These are phyloP conservation scores for Saccharomycopsis oosterbeekiorum DNA, from an alignment of 805 yeast genomes.

Conservation along the genomic window DNA sequence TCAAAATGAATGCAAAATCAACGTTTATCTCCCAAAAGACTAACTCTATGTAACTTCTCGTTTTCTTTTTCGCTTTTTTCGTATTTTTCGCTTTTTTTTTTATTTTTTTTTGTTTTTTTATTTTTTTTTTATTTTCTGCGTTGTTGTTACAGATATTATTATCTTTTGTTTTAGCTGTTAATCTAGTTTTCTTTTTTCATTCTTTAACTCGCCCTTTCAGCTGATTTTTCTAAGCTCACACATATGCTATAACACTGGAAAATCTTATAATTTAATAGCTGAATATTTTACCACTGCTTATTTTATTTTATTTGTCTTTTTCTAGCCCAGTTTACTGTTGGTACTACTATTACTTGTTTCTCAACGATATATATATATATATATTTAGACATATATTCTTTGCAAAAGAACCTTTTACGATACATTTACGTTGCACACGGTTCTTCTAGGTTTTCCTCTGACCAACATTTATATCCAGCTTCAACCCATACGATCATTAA, in stretches of 20 bases:
- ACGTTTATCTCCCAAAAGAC: too few species aligned
- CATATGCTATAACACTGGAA: not conserved
- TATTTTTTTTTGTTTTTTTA: not conserved
- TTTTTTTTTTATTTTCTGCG: not conserved
- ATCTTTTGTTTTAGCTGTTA: not conserved
- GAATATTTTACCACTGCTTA: not conserved
- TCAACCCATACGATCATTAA: too few species aligned
- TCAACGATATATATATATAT: not conserved
- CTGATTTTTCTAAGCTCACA: not conserved
- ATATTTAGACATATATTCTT: not conserved
- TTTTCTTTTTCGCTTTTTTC: not conserved
- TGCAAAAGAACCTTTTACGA: too few species aligned
- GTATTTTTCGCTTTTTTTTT: not conserved
- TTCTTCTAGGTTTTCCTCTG: not conserved
- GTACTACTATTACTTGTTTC: too few species aligned
- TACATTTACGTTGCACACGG: too few species aligned
- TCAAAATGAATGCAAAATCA: not conserved
- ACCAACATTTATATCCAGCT: not conserved
- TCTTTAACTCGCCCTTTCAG: not conserved
- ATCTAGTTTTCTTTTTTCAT: not conserved
- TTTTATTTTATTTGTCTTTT: not conserved
- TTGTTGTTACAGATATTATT: not conserved
- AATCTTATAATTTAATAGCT: not conserved
- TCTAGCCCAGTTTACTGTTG: not conserved
- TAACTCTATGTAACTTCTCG: not conserved